Evolutionary conservation across 805 yeast species (phyloP).

Genomic region (Brettanomyces anomalus): DNA sequence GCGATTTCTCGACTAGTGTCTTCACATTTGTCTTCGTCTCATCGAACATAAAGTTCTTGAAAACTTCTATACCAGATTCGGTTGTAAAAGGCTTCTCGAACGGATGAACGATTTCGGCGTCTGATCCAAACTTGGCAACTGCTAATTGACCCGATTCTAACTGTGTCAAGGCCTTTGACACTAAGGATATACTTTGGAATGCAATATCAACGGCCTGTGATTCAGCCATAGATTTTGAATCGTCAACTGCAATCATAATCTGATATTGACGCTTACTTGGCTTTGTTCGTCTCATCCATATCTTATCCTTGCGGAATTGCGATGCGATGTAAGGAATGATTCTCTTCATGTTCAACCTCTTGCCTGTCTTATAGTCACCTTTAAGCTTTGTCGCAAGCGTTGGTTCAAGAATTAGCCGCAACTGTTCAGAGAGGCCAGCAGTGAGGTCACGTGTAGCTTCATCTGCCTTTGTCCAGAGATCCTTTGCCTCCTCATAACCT

Average conservation of each 20-base stretch:
- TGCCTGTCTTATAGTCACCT: constrained; percentile 97
- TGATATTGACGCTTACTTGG: constrained; percentile 97
- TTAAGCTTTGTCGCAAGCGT: constrained; percentile 89
- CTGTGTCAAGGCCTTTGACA: constrained; percentile 87
- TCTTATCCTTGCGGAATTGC: constrained; percentile 93
- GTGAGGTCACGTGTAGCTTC: constrained; percentile 81
- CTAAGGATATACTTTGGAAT: constrained; percentile 88
- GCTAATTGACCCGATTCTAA: constrained; percentile 91
- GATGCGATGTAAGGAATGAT: constrained; percentile 97
- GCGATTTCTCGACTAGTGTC: constrained; percentile 61
- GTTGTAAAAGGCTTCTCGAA: constrained; percentile 78
- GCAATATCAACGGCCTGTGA: constrained; percentile 86
- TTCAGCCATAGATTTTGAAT: constrained; percentile 95
- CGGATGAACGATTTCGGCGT: constrained; percentile 76
- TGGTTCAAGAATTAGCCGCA: constrained; percentile 88
- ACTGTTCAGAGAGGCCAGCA: constrained; percentile 82
- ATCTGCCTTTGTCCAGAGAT: constrained; percentile 78
- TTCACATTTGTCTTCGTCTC: constrained; percentile 82
- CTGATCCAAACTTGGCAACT: constrained; percentile 84
- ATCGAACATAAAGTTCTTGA: constrained; percentile 85
- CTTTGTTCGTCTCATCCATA: constrained; percentile 95
- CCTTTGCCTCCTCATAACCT: constrained; percentile 52
- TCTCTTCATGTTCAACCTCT: constrained; percentile 92
- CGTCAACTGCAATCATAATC: constrained; percentile 95
- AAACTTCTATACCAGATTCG: constrained; percentile 74